Conservation (phyloP, 2,329 filamentous ascomycete genomes). For the Pseudocercospora crystallina region DNA sequence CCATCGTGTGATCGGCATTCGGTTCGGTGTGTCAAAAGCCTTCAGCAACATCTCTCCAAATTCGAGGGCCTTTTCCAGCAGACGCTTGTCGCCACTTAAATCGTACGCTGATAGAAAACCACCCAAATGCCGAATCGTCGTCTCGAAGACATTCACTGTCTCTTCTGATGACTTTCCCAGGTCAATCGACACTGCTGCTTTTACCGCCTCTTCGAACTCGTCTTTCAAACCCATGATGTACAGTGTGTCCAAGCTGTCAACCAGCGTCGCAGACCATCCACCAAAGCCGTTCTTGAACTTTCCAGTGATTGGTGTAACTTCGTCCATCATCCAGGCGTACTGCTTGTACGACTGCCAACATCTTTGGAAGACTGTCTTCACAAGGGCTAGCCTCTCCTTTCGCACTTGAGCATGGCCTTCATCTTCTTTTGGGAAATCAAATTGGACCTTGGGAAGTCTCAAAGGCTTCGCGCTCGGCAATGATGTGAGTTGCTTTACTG, state of each 20-base stretch:
- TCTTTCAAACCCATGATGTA: slow-evolving; percentile 38
- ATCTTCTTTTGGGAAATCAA: slow-evolving; percentile 40
- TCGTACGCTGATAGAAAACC: slow-evolving; percentile 40
- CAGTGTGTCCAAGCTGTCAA: slow-evolving; percentile 25
- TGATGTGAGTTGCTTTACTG: slow-evolving; percentile 36
- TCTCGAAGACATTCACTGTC: slow-evolving; percentile 51
- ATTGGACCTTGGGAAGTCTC: slow-evolving; percentile 45
- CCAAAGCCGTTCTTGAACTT: slow-evolving; percentile 44
- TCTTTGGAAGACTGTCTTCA: slow-evolving; percentile 45
- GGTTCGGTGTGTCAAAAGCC: slow-evolving; percentile 49
- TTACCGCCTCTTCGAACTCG: slow-evolving; percentile 49
- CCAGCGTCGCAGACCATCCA: slow-evolving; percentile 49
- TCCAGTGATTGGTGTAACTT: slow-evolving; percentile 47
- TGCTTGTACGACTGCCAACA: slow-evolving; percentile 47
- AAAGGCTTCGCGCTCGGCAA: slow-evolving; percentile 41
- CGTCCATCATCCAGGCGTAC: slow-evolving; percentile 51
- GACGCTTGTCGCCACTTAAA: slow-evolving; percentile 35
- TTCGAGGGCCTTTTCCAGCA: slow-evolving; percentile 38
- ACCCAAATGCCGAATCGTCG: slow-evolving; percentile 46
- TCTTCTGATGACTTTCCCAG: slow-evolving; percentile 41
- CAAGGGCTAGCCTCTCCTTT: slow-evolving; percentile 38
- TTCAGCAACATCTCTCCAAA: slow-evolving; percentile 47
- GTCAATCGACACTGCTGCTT: slow-evolving; percentile 45
- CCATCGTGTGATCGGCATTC: slow-evolving; percentile 50
- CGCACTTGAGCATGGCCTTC: slow-evolving; percentile 31